Percentiles rank a stretch among this genome's conserved stretches.
Conservation (phyloP, 2,329 filamentous ascomycete species). For the Claviceps pazoutovae region DNA sequence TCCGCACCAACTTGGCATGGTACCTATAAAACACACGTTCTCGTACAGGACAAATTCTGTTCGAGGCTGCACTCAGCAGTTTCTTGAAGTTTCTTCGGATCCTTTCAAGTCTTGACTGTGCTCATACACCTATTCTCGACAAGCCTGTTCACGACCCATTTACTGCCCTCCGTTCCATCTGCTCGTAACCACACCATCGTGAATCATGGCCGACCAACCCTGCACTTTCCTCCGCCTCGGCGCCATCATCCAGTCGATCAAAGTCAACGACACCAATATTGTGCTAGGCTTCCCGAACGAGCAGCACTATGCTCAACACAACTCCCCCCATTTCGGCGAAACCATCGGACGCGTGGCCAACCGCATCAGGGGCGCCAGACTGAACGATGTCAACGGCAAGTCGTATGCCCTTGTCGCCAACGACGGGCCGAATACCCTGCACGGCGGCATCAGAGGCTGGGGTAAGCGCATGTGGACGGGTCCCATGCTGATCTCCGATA, state of each 20-base stretch:
- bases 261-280: slow-evolving; percentile 67
- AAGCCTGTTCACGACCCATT: background rate
- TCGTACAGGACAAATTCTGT: too few species aligned
- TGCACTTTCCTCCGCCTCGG: slow-evolving; percentile 61
- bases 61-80: too few species aligned
- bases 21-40: background rate
- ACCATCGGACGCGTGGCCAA: slow-evolving; percentile 83
- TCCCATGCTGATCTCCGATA: slow-evolving; percentile 45
- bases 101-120: too few species aligned
- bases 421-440: slow-evolving; percentile 62
- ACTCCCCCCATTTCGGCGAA: slow-evolving; percentile 74
- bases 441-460: slow-evolving; percentile 65
- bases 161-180: too few species aligned
- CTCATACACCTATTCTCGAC: background rate
- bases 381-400: slow-evolving; percentile 58
- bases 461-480: slow-evolving; percentile 66
- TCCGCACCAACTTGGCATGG: background rate
- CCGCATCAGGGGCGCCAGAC: slow-evolving; percentile 57
- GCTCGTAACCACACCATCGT: background rate
- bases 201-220: slow-evolving; percentile 30
- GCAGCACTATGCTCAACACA: slow-evolving; percentile 61
- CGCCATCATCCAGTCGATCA: slow-evolving; percentile 70
- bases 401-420: slow-evolving; percentile 60
- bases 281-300: slow-evolving; percentile 72
- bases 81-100: too few species aligned